Conservation (phyloP, 1,284 basidiomycete genomes). For the Entoloma clypeatum region DNA sequence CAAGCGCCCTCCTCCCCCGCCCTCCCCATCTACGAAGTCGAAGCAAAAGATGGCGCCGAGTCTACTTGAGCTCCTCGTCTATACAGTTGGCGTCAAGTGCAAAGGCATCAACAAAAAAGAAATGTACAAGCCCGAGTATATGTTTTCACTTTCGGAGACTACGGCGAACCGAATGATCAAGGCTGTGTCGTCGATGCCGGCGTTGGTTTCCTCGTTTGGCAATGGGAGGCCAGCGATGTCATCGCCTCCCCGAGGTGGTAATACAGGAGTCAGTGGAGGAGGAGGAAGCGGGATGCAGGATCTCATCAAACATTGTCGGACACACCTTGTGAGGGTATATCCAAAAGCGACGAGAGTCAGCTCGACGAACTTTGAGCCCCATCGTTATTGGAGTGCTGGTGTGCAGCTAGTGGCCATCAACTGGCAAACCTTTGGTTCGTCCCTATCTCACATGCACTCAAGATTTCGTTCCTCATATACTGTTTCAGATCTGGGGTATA, state of each 20-base stretch:
- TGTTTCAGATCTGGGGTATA: too few relatives aligned
- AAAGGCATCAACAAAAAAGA: constrained; percentile 93
- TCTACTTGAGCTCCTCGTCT: constrained; percentile 80
- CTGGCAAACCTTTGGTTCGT: too few relatives aligned
- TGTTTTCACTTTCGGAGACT: constrained; percentile 91
- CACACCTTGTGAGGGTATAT: too few relatives aligned
- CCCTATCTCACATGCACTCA: too few relatives aligned
- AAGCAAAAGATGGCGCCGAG: constrained; percentile 71
- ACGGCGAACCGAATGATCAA: constrained; percentile 66
- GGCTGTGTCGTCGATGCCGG: constrained; percentile 15
- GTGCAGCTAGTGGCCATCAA: too few relatives aligned
- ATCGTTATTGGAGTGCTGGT: too few relatives aligned
- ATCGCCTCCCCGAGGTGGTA: neutral
- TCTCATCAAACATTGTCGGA: constrained; percentile 86
- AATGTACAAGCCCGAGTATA: constrained; percentile 81
- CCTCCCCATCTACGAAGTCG: constrained; percentile 8
- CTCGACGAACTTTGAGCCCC: too few relatives aligned
- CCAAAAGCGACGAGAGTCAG: too few relatives aligned
- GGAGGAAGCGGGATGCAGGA: constrained; percentile 45
- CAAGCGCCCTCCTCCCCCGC: constrained; percentile 1
- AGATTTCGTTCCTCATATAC: too few relatives aligned
- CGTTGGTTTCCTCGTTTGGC: neutral
- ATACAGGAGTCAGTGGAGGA: neutral
- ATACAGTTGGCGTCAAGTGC: constrained; percentile 95
- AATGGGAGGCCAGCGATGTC: constrained; percentile 25